Evolutionary conservation across 345 rosid genomes (phyloP), one percentile per base, ranked within the genome.

Genomic region (Citrus inodora): DNA sequence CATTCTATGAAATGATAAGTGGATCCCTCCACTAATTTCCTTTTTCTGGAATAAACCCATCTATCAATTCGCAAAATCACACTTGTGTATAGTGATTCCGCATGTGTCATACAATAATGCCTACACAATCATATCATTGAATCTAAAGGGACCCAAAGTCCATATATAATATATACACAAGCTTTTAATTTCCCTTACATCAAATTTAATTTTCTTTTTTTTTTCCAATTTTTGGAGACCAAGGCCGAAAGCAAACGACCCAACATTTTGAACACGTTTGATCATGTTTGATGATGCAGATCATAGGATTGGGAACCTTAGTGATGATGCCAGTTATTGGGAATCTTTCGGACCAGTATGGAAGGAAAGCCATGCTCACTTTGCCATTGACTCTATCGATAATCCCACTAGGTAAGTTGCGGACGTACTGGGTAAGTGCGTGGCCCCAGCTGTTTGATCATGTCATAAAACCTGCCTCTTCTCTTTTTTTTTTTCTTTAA

Each of bases 301-400:
- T 92, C 1, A 82, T 86, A 55, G 93, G 93, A 5, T 2, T 87
- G 68, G 96, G 96, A 58, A 81, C 91, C 25, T 81, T 87, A 63
- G 79, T 90, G 76, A 81, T 86, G 87, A 85, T 89, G 85, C 93
- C 96, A 22, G 40, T 90, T 7, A 80, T 90, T 0, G 96, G 96
- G 65, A 89, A 84, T 68, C 71, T 92, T 13, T 90, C 96, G 21
- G 96, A 92, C 65, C 65, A 71, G 40, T 87, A 92, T 61, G 96
- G 96, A 13, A 83, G 96, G 61, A 92, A 92, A 76, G 80, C 93
- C 46, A 35, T 92, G 83, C 89, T 92, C 62, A 89, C 93, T 0
- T 38, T 90, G n/a, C 96, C 96, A 2, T 33, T 92, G 83, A 77
- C 87, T n/a, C 55, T 82, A 13, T 70, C 89, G 72, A 80, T 92